Evolutionary conservation across 2,329 filamentous ascomycete species (phyloP), one percentile per base, ranked within the genome.

Genomic region (Aspergillus eucalypticola): DNA sequence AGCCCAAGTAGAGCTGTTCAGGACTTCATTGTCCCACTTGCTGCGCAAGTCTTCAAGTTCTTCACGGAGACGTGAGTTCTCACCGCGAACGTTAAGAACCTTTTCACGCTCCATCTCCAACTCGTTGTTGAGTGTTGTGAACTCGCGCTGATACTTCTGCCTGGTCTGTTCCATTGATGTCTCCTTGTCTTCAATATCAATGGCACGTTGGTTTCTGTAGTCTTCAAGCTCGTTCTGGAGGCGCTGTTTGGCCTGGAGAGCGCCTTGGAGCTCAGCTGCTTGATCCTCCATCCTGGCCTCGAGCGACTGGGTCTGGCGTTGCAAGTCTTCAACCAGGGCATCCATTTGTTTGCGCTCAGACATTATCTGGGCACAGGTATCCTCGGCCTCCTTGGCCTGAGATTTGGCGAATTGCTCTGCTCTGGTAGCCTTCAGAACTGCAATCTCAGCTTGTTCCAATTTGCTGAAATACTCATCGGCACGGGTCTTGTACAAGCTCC

Each of bases 11-110:
- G 92, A 96, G 76, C 92, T 96, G 79, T 98, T 98, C 68, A 98
- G 86, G 10, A 98, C 92, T 78, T 99, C 94, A 69, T 98, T 92
- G 71, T 99, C 95, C 94, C 95, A 98, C 79, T 98, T 98, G 67
- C 89, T 92, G 66, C 95, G 88, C 60, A 98, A 84, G 69, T 96
- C 92, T 69, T 99, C 95, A 23, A 98, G 87, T 77, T 99, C 95
- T 73, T 98, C 94, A n/a, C 94, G 89, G 56, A 99, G 84, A 48
- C 92, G 88, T 15, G 89, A 86, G 65, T 94, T 96, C 76, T 97
- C 93, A 38, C 90, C 87, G 67, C 95, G 83, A 23, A 92, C 85
- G 84, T 94, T 84, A 81, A 97, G 78, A 82, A 90, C 83, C 83
- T 96, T 94, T 74, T 98, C 93, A 38, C 95, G 90, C 68, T 96